phyloP scores from a whole-genome alignment of 2,329 filamentous ascomycete genomes.

The Fusarium praegraminearum region DNA sequence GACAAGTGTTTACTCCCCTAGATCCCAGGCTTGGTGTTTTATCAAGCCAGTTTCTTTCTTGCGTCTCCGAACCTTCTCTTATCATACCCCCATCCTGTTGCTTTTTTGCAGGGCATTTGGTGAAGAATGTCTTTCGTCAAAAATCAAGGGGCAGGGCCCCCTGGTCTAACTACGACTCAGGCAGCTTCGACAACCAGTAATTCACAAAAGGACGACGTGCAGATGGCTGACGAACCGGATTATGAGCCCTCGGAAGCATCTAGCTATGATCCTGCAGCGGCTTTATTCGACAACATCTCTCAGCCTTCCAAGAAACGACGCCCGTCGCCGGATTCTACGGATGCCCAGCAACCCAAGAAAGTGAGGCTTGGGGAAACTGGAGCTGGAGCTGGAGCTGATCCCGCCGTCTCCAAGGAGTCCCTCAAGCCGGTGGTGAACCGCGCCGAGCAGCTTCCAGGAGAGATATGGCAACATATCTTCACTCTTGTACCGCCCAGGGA shows the following conservation, averaged over 20 bases:
- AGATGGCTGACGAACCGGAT: slow-evolving; percentile 22
- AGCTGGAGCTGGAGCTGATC: slow-evolving; percentile 22
- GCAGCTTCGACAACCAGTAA: slow-evolving; percentile 17
- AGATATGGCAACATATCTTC: slow-evolving; percentile 79
- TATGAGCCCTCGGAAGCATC: slow-evolving; percentile 32
- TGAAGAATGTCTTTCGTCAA: slow-evolving; percentile 29
- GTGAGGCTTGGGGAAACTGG: slow-evolving; percentile 34
- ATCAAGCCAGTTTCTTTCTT: slow-evolving; percentile 19
- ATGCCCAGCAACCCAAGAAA: slow-evolving; percentile 39
- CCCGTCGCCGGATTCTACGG: slow-evolving; percentile 23
- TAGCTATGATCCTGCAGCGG: slow-evolving; percentile 26
- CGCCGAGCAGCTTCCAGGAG: slow-evolving; percentile 61
- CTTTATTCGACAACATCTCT: slow-evolving; percentile 19
- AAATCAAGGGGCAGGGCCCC: slow-evolving; percentile 9
- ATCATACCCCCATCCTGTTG: background rate
- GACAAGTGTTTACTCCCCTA: slow-evolving; percentile 44
- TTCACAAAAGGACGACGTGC: slow-evolving; percentile 19
- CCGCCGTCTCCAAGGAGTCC: slow-evolving; percentile 18
- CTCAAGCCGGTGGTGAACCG: slow-evolving; percentile 30
- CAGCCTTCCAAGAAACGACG: slow-evolving; percentile 38
- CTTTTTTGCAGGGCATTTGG: slow-evolving; percentile 7
- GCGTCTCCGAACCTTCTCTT: background rate
- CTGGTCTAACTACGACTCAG: slow-evolving; percentile 26
- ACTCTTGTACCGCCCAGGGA: slow-evolving; percentile 72
- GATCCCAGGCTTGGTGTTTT: slow-evolving; percentile 29